Base-by-base conservation (phyloP, 2,329 filamentous ascomycete species). In the Lachnellula hyalina region DNA sequence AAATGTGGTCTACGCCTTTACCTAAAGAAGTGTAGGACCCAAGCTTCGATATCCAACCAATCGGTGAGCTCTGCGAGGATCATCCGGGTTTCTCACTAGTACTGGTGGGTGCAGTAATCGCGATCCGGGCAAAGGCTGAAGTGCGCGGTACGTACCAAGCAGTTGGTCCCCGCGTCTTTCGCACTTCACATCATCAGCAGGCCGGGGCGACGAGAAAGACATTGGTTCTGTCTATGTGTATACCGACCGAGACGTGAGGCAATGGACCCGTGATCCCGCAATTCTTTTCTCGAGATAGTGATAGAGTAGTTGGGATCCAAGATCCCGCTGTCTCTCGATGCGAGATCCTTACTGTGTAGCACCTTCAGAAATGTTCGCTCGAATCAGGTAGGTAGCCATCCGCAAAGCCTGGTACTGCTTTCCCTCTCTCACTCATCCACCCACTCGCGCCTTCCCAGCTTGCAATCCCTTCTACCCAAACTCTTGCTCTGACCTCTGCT, bases 361-460 rank as follows among this genome's bases (percentile, higher is more conserved):
- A 55, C 50, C 57, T 35, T 60, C 55, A 59, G 65, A 63, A 63
- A 67, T 67, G 65, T 65, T 57, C 52, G 55, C 59, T 59, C 65
- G 63, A 62, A 54, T 64, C 56, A 65, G 64, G 65, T 67, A 57
- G 57, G 65, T 49, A 42, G 21, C 32, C 51, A 44, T 34, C 32
- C 17, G 15, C 38, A 17, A 44, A 36, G 28, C 28, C 38, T 46
- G 35, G 34, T 38, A 19, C 45, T n/a, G 47, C 38, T 49, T 44
- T 49, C 25, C 44, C 45, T 34, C 25, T 14, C 9, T 42, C 48
- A 15, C 19, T 15, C 21, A 38, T 17, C 38, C 14, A 12, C 25
- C 35, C 35, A 23, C 19, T 32, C 21, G 9, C n/a, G 14, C 36
- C 28, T 25, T 36, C 9, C 32, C 23, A 14, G 4, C 44, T 48